Conservation (phyloP, 1,139 yeast genomes). For the Candida tetrigidarum region DNA sequence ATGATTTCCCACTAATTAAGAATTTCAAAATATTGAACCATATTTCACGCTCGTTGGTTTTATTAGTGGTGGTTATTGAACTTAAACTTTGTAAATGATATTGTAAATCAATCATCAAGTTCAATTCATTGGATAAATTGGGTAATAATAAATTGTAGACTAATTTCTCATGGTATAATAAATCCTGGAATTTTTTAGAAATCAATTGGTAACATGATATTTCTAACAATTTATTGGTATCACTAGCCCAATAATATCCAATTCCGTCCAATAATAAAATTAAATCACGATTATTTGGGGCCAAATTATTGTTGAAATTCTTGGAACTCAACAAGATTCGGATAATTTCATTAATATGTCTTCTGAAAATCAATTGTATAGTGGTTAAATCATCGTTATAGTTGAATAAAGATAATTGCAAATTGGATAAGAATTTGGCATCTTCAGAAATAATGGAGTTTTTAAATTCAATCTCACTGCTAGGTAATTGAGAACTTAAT, state of each 20-base stretch:
- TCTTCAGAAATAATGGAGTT: slow-evolving; percentile 51
- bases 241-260: slow-evolving; percentile 50
- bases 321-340: slow-evolving; percentile 46
- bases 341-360: slow-evolving; percentile 51
- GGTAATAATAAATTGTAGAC: slow-evolving; percentile 40
- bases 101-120: slow-evolving; percentile 49
- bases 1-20: slow-evolving; percentile 47
- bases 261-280: slow-evolving; percentile 45
- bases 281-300: slow-evolving; percentile 21
- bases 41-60: slow-evolving; percentile 40
- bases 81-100: slow-evolving; percentile 46
- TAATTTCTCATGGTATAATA: slow-evolving; percentile 39
- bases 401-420: slow-evolving; percentile 47
- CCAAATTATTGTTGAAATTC: slow-evolving; percentile 32
- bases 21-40: slow-evolving; percentile 51
- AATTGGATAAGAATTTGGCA: slow-evolving; percentile 49
- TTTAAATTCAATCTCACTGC: slow-evolving; percentile 18
- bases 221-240: slow-evolving; percentile 44
- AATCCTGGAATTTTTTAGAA: slow-evolving; percentile 40
- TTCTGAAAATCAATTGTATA: slow-evolving; percentile 48
- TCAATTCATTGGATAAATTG: slow-evolving; percentile 45
- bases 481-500: slow-evolving; percentile 27
- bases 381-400: slow-evolving; percentile 55
- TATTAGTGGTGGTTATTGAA: slow-evolving; percentile 19
- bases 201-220: slow-evolving; percentile 49